Conservation (phyloP, 495 filamentous ascomycete species). For the Diplogelasinospora grovesii region DNA sequence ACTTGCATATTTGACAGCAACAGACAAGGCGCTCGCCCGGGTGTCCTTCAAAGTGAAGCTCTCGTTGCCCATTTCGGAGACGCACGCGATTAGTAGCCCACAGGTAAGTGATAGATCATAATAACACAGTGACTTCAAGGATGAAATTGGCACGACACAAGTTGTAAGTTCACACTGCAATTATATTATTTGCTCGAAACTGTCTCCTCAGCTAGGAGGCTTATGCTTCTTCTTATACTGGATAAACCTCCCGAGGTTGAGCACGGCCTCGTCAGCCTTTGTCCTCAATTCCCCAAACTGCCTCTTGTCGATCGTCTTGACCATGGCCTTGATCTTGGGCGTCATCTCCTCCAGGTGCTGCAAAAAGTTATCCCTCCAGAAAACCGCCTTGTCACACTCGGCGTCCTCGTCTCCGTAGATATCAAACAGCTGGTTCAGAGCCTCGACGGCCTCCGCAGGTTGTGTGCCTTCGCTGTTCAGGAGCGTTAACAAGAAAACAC, state of each 20-base stretch:
- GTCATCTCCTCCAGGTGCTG: constrained; percentile 46
- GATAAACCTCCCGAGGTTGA: constrained; percentile 54
- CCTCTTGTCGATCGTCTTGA: constrained; percentile 51
- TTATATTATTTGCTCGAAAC: background rate
- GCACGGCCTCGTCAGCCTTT: constrained; percentile 48
- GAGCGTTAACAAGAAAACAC: constrained; percentile 51
- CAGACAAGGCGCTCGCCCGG: background rate
- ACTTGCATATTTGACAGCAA: background rate
- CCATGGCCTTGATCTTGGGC: constrained; percentile 44
- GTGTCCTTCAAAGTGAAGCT: background rate
- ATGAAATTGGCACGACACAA: too few species aligned
- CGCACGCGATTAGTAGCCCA: background rate
- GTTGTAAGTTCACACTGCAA: too few species aligned
- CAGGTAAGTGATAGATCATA: background rate
- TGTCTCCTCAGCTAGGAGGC: constrained; percentile 6
- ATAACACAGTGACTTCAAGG: background rate
- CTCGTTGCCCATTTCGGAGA: background rate
- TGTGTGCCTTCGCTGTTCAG: constrained; percentile 29
- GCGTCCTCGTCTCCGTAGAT: constrained; percentile 53
- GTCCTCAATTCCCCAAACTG: constrained; percentile 43
- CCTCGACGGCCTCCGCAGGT: constrained; percentile 47
- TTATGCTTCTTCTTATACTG: constrained; percentile 51
- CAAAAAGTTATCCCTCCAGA: constrained; percentile 53
- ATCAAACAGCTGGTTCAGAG: constrained; percentile 55
- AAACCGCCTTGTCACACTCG: constrained; percentile 50